phyloP scores from a whole-genome alignment of 2,329 filamentous ascomycete species.

The Ilyonectria destructans region DNA sequence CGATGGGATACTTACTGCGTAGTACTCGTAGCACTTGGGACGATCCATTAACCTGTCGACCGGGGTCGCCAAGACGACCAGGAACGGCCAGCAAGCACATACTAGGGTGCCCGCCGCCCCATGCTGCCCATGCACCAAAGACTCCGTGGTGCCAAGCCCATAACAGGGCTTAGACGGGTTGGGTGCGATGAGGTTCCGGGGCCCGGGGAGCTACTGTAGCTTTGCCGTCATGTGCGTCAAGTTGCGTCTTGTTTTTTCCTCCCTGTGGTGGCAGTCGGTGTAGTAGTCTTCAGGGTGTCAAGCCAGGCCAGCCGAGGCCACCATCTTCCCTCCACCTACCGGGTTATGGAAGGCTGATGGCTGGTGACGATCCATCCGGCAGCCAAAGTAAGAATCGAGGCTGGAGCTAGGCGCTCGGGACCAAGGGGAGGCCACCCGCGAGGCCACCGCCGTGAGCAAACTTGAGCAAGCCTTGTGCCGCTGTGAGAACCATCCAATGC shows the following conservation, averaged over 20 bases:
- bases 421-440: conserved; percentile 33
- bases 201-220: conserved; percentile 48
- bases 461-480: conserved; percentile 37
- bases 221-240: conserved; percentile 41
- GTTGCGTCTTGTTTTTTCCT: conserved; percentile 28
- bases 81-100: conserved; percentile 38
- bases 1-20: conserved; percentile 20
- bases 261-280: conserved; percentile 37
- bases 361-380: conserved; percentile 19
- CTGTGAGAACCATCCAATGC: conserved; percentile 38
- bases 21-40: conserved; percentile 23
- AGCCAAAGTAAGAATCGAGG: conserved; percentile 12
- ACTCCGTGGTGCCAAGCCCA: conserved; percentile 40
- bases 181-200: conserved; percentile 33
- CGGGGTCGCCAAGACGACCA: conserved; percentile 40
- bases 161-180: conserved; percentile 48
- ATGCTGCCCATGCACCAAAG: conserved; percentile 39
- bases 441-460: conserved; percentile 39
- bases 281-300: conserved; percentile 23
- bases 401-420: conserved; percentile 26
- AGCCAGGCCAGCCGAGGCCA: conserved; percentile 6
- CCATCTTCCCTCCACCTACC: conserved; percentile 1
- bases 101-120: conserved; percentile 38
- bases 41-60: conserved; percentile 45
- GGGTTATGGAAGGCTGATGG: conserved; percentile 9